These are phyloP conservation scores for Talaromyces islandicus DNA, from an alignment of 2,329 filamentous ascomycete genomes.

Conservation along the genomic window DNA sequence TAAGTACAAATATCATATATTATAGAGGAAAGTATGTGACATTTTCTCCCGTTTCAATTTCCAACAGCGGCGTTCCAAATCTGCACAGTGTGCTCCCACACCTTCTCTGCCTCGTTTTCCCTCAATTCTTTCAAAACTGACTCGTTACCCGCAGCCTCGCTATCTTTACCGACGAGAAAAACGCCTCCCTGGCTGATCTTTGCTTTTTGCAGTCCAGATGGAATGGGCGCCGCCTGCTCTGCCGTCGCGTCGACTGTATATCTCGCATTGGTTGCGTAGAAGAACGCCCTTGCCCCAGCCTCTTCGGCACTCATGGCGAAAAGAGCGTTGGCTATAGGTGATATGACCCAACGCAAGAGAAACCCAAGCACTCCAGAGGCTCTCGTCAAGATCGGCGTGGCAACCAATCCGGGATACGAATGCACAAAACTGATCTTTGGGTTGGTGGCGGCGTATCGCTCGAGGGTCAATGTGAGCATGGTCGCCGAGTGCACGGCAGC, in stretches of 20 bases:
- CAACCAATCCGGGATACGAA: neutral
- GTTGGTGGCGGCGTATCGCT: neutral
- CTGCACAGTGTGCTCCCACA: neutral
- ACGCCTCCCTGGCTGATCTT: neutral
- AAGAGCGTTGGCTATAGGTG: neutral
- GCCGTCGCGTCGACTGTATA: constrained; percentile 67
- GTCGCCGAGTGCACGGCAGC: neutral
- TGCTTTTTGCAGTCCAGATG: constrained; percentile 53
- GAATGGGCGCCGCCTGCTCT: constrained; percentile 51
- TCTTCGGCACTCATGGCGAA: neutral
- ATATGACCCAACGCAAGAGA: neutral
- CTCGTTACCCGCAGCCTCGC: neutral
- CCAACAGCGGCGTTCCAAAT: neutral
- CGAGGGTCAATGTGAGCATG: constrained; percentile 1
- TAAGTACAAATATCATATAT: neutral
- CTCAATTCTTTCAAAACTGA: constrained; percentile 35
- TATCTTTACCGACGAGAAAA: neutral
- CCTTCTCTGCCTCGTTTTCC: constrained; percentile 13
- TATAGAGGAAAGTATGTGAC: neutral
- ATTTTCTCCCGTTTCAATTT: neutral
- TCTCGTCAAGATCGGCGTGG: neutral
- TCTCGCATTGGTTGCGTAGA: constrained; percentile 65
- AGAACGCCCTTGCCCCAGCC: constrained; percentile 38
- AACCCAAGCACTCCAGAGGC: neutral
- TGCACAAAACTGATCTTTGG: constrained; percentile 5